phyloP scores from a whole-genome alignment of 169 alveolate genomes.

The Plasmodium knowlesi region DNA sequence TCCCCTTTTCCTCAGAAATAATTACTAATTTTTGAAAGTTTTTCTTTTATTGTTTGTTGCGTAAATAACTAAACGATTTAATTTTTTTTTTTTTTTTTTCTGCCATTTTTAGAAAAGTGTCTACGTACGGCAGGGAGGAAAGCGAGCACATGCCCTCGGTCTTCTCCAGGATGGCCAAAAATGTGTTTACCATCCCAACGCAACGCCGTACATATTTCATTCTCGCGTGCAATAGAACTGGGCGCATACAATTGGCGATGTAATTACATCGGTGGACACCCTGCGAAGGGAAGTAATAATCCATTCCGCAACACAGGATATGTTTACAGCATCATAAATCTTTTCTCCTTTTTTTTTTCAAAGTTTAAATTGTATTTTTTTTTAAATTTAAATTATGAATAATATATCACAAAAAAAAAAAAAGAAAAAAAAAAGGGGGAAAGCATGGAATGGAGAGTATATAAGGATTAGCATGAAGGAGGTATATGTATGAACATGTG shows the following conservation, averaged over 20 bases:
- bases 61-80: neutral
- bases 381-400: neutral
- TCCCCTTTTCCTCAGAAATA: neutral
- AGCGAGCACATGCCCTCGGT: too few species aligned
- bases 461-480: neutral
- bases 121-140: neutral
- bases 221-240: neutral
- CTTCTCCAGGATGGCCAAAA: neutral
- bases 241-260: neutral
- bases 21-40: conserved; percentile 1
- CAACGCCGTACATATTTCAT: neutral
- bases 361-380: neutral
- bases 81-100: neutral
- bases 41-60: neutral
- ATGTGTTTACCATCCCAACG: neutral
- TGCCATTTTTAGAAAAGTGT: conserved; percentile 2
- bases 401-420: neutral
- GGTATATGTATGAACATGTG: neutral
- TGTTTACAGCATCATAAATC: neutral
- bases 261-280: neutral
- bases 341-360: neutral
- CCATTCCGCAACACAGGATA: neutral
- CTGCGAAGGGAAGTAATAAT: neutral
- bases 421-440: neutral
- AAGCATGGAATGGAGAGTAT: neutral